phyloP scores from a whole-genome alignment of 2,329 filamentous ascomycete genomes.

The Gnomoniopsis smithogilvyi region DNA sequence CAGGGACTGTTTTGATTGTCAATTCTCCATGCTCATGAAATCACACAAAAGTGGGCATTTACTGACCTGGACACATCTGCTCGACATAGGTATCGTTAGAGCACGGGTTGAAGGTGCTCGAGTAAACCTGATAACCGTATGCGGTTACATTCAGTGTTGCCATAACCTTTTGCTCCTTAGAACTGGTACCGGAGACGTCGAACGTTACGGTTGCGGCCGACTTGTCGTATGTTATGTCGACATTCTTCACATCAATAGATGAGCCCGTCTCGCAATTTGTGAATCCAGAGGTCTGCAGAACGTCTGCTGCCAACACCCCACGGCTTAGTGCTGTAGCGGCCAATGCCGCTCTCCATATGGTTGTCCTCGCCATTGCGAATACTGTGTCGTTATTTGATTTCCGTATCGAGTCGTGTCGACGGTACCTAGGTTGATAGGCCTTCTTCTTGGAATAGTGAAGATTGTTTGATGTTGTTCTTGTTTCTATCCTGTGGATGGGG shows the following conservation, averaged over 20 bases:
- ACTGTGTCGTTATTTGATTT: not conserved
- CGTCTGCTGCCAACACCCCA: constrained; percentile 60
- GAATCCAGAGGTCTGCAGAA: constrained; percentile 80
- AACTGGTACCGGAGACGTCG: constrained; percentile 76
- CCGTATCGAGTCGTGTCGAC: not conserved
- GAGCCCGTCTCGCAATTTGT: constrained; percentile 62
- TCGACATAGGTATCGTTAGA: constrained; percentile 61
- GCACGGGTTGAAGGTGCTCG: constrained; percentile 81
- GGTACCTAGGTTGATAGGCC: not conserved
- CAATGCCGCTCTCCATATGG: constrained; percentile 24
- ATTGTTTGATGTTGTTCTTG: not conserved
- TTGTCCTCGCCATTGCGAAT: constrained; percentile 24
- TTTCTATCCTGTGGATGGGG: not conserved
- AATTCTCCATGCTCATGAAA: constrained; percentile 12
- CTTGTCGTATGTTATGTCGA: constrained; percentile 78
- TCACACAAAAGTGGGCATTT: constrained; percentile 24
- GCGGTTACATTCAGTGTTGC: constrained; percentile 74
- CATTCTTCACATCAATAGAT: constrained; percentile 65
- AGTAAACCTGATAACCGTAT: constrained; percentile 80
- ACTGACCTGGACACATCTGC: constrained; percentile 74
- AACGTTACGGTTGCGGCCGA: constrained; percentile 71
- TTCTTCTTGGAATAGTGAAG: not conserved
- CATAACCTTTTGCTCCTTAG: constrained; percentile 72
- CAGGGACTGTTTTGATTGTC: constrained; percentile 56
- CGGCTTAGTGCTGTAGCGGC: constrained; percentile 35